Base-by-base conservation (phyloP, 306 rosid species). In the Medicago arabica region DNA sequence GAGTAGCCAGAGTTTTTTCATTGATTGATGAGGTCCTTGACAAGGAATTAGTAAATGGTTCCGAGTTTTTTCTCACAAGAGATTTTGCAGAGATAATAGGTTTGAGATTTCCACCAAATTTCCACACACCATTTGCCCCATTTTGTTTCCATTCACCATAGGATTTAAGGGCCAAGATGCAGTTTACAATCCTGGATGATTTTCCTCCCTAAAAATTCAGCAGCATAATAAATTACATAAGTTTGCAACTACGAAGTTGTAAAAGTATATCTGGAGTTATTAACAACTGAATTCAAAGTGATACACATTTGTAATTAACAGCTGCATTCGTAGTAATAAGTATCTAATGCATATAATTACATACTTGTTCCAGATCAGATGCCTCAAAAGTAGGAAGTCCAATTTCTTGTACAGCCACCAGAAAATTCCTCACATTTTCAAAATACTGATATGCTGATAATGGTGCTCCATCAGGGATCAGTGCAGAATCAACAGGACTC, bases 321-420 rank as follows among this genome's bases (percentile, higher is more conserved):
- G 10, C 9, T 57, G 15, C 21, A 21, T 4, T 57, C n/a, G 21
- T 23, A 17, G 15, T 16, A 54, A 31, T 16, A 25, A 61, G 71
- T 17, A 81, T 77, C 9, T 28, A 49, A 75, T 67, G 49, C 16
- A 71, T 51, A 21, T 51, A 21, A 58, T 23, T 12, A 83, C 91
- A 66, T 89, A 95, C 99, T 80, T 95, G 99, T 81, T 95, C 97
- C 39, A 95, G 93, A 90, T 95, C 99, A 74, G 99, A 95, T 67
- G 99, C 97, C 91, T 95, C 97, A 53, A 95, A 92, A 65, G 91
- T 83, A 61, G 99, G 99, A 82, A 92, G 71, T 57, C 97, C 99
- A 87, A 95, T 80, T 78, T 85, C 97, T 80, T 95, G 93, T 41
- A 89, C 72, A 59, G 97, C 99, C 71, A 89, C 99, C 13, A 89